Evolutionary conservation across 768 basidiomycete genomes (phyloP).

Genomic region (Tylopilus cervinicoccineus): DNA sequence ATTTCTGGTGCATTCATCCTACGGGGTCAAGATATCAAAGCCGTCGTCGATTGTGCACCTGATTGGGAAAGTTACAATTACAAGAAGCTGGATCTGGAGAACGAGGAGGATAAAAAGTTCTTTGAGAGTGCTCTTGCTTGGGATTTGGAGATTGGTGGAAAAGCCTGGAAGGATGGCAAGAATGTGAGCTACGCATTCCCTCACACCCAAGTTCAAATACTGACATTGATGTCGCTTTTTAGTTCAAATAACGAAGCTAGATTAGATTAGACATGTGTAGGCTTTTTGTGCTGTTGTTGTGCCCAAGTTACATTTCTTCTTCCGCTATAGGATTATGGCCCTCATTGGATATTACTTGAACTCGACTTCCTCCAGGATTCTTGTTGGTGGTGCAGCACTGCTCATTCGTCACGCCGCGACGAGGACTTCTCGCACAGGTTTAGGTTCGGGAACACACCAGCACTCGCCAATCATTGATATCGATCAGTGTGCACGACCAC

Average conservation of each 20-base stretch:
- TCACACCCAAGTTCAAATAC: not conserved
- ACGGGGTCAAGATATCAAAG: conserved; percentile 71
- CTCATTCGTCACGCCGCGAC: too few species aligned
- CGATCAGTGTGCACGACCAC: too few species aligned
- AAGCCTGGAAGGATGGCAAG: conserved; percentile 90
- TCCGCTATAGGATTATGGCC: too few species aligned
- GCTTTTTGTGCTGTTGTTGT: conserved; percentile 12
- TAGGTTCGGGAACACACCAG: too few species aligned
- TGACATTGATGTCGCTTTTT: conserved; percentile 1
- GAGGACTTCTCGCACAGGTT: too few species aligned
- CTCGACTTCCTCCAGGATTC: too few species aligned
- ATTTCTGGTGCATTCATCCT: conserved; percentile 81
- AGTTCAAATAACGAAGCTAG: conserved; percentile 21
- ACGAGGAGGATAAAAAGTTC: conserved; percentile 77
- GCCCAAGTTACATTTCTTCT: conserved; percentile 2
- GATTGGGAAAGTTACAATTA: conserved; percentile 90
- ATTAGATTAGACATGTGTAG: conserved; percentile 24
- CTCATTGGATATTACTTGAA: too few species aligned
- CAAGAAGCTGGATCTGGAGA: conserved; percentile 70
- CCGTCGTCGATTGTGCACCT: conserved; percentile 77
- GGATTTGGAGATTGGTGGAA: conserved; percentile 87
- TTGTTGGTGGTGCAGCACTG: too few species aligned
- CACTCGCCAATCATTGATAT: too few species aligned
- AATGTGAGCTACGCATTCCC: conserved; percentile 53
- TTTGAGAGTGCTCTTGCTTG: conserved; percentile 92